Percentiles rank a stretch among this genome's conserved stretches.
These are phyloP conservation scores for Hypoxylon cercidicola DNA, from an alignment of 495 filamentous ascomycete species.

Conservation along the genomic window DNA sequence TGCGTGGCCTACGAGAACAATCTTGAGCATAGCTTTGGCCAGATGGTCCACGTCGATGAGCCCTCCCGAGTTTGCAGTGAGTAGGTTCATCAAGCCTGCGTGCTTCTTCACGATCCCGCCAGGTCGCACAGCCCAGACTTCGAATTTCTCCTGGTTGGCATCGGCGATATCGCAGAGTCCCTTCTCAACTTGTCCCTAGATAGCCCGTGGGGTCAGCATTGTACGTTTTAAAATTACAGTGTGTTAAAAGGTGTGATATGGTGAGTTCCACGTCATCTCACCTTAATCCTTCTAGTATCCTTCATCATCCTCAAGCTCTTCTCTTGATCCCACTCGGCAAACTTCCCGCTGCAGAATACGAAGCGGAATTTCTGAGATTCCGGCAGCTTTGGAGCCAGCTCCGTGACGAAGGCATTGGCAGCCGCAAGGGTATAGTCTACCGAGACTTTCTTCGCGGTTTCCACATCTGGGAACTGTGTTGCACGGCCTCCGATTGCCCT, in stretches of 20 bases:
- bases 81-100: conserved; percentile 42
- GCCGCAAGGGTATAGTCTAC: conserved; percentile 59
- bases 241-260: background rate
- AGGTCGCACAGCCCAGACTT: conserved; percentile 45
- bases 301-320: conserved; percentile 55
- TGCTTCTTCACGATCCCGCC: conserved; percentile 51
- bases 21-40: conserved; percentile 53
- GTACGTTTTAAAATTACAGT: background rate
- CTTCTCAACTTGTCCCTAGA: conserved; percentile 56
- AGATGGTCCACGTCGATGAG: conserved; percentile 51
- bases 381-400: conserved; percentile 36
- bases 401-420: conserved; percentile 50
- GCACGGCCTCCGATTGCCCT: conserved; percentile 49
- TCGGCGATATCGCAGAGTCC: conserved; percentile 49
- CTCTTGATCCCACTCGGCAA: conserved; percentile 58
- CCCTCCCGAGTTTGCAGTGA: conserved; percentile 38
- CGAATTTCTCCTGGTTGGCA: conserved; percentile 42
- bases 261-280: conserved; percentile 26
- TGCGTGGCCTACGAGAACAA: conserved; percentile 49
- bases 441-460: conserved; percentile 47
- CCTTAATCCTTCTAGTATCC: conserved; percentile 58
- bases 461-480: conserved; percentile 43
- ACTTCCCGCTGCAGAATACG: conserved; percentile 60
- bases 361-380: conserved; percentile 58
- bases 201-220: conserved; percentile 13